Evolutionary conservation across 352 stramenopile genomes (phyloP), one percentile per base, ranked within the genome.

Genomic region (Globisporangium barbulae): DNA sequence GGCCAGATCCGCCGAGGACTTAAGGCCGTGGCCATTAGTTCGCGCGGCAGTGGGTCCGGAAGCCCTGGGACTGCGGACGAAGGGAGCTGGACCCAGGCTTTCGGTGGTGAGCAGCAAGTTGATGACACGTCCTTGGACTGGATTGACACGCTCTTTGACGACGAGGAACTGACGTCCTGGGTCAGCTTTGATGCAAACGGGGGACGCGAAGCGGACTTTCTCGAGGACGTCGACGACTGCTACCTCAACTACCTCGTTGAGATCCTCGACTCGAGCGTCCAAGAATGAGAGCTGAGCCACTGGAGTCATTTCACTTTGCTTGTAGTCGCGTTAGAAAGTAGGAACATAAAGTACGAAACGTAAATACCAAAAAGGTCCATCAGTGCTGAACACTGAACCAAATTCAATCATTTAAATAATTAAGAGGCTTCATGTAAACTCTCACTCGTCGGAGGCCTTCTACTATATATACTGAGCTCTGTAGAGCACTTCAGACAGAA

Each of bases 181-280:
- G 45, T 30, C 45, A 4, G 42, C 19, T 37, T 37, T 37, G 33
- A 37, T 5, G 33, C 21, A 28, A 12, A 10, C n/a, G 48, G 17
- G 50, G 35, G 41, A 21, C 33, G 47, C 44, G 47, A 64, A 13
- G 2, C 45, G 10, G 37, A 57, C 44, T 56, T 31, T 8, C 25
- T 64, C 33, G 28, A 19, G 0, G 45, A 57, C 59, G 21, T 65
- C 5, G 59, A 65, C 28, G 48, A 65, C 22, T 30, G 49, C 39
- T 58, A 53, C 39, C 48, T 65, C 3, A 48, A 65, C 59, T 65
- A 45, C 25, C 39, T 65, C 15, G 35, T 65, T 19, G 31, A 65
- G 13, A 47, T 48, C 1, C 50, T 65, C 1, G 58, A 64, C 55
- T 8, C 55, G 25, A 54, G 13, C 25, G 48, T 52, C 21, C 45